A percentile compares a stretch with the other conserved stretches of the same genome.
These are phyloP conservation scores for Pseudocercospora vitis DNA, from an alignment of 2,329 filamentous ascomycete genomes.

Conservation along the genomic window DNA sequence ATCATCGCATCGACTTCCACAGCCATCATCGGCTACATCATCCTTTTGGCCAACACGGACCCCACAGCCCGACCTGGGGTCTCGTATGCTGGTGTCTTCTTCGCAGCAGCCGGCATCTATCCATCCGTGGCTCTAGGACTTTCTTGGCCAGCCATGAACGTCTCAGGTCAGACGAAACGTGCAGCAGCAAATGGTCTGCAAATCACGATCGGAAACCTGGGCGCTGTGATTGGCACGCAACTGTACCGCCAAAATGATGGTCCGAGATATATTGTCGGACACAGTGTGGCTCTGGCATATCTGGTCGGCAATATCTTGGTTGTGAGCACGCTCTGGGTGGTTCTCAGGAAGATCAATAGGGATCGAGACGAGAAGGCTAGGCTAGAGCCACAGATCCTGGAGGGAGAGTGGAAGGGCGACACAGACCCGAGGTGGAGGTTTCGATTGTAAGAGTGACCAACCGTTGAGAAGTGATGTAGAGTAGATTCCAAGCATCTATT, in stretches of 20 bases:
- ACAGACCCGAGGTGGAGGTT: conserved; percentile 67
- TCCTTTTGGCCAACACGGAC: conserved; percentile 39
- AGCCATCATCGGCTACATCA: conserved; percentile 43
- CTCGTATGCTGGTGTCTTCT: conserved; percentile 44
- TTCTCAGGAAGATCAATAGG: conserved; percentile 60
- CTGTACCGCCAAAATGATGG: conserved; percentile 62
- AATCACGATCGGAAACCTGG: conserved; percentile 69
- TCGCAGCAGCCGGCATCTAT: conserved; percentile 61
- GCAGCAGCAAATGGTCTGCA: conserved; percentile 69
- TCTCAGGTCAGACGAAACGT: conserved; percentile 66
- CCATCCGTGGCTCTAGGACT: conserved; percentile 63
- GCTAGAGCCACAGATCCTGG: conserved; percentile 52
- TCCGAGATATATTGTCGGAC: conserved; percentile 65
- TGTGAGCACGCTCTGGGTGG: conserved; percentile 53
- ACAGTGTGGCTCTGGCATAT: conserved; percentile 66
- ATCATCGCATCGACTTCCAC: conserved; percentile 54
- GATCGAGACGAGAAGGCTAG: conserved; percentile 48
- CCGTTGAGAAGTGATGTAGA: not conserved
- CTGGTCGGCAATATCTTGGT: conserved; percentile 59
- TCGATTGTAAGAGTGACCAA: conserved; percentile 19
- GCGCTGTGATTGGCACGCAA: conserved; percentile 68
- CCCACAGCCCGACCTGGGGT: conserved; percentile 44
- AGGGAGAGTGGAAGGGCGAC: conserved; percentile 61
- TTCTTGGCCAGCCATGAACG: conserved; percentile 71
- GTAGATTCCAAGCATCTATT: not conserved